Evolutionary conservation across 2,329 filamentous ascomycete species (phyloP).

Genomic region (Madurella fahalii): DNA sequence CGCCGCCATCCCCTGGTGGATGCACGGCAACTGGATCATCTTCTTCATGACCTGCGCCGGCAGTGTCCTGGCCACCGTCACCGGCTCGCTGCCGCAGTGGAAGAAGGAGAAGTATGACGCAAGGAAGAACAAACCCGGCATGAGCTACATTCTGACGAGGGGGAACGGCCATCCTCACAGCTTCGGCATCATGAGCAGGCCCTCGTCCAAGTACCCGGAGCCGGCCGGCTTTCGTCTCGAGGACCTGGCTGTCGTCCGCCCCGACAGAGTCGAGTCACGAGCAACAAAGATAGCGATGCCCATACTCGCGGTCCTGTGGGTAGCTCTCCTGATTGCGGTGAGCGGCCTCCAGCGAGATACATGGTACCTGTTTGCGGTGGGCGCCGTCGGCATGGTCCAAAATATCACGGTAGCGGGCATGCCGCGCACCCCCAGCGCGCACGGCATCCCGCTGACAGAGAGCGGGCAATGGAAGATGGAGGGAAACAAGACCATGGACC

Average conservation of each 20-base stretch:
- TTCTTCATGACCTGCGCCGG: neutral
- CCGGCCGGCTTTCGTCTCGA: too few relatives aligned
- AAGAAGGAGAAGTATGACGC: neutral
- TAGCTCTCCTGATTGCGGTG: neutral
- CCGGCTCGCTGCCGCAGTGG: conserved; percentile 1
- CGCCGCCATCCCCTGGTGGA: neutral
- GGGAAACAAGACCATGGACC: too few relatives aligned
- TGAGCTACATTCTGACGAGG: neutral
- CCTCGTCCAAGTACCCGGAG: neutral
- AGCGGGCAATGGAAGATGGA: too few relatives aligned
- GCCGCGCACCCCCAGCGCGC: neutral
- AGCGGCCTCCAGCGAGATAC: neutral
- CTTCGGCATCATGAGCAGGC: neutral
- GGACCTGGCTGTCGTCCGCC: too few relatives aligned
- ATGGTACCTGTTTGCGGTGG: conserved; percentile 3
- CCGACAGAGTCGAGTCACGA: neutral
- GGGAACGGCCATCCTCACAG: neutral
- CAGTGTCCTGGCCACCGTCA: neutral
- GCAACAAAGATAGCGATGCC: neutral
- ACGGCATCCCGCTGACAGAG: too few relatives aligned
- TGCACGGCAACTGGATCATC: conserved; percentile 2
- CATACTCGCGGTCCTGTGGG: neutral
- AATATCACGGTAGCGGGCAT: neutral
- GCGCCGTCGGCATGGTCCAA: conserved; percentile 1
- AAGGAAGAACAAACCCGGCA: neutral